Evolutionary conservation across 2,329 filamentous ascomycete species (phyloP).

Genomic region (Akanthomyces muscarius): DNA sequence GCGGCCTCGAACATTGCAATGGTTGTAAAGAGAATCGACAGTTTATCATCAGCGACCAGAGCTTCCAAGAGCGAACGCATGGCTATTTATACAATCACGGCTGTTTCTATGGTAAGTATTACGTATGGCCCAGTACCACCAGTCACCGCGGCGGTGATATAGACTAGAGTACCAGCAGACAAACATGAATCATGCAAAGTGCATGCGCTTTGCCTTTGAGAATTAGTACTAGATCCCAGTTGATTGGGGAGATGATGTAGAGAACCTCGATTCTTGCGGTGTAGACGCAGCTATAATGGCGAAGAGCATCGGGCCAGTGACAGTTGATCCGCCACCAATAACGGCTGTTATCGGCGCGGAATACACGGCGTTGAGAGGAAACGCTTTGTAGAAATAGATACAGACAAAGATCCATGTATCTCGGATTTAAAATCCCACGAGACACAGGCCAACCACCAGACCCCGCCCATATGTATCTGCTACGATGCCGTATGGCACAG

Average conservation of each 20-base stretch:
- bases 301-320: constrained; percentile 3
- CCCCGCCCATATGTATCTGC: constrained; percentile 3
- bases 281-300: constrained; percentile 2
- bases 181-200: constrained; percentile 1
- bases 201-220: not conserved
- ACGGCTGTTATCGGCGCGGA: not conserved
- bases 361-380: not conserved
- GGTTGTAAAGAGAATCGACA: constrained; percentile 10
- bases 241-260: too few species aligned
- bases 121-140: not conserved
- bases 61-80: constrained; percentile 7
- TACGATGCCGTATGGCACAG: not conserved
- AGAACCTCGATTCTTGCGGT: not conserved
- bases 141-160: not conserved
- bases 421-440: not conserved
- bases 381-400: not conserved
- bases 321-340: constrained; percentile 5
- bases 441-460: not conserved
- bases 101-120: not conserved
- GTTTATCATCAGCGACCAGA: not conserved
- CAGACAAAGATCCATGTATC: not conserved
- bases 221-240: too few species aligned
- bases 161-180: not conserved
- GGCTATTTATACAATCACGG: not conserved
- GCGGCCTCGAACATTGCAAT: constrained; percentile 1